Conservation (phyloP, 495 filamentous ascomycete species). For the Daldinia concentrica region DNA sequence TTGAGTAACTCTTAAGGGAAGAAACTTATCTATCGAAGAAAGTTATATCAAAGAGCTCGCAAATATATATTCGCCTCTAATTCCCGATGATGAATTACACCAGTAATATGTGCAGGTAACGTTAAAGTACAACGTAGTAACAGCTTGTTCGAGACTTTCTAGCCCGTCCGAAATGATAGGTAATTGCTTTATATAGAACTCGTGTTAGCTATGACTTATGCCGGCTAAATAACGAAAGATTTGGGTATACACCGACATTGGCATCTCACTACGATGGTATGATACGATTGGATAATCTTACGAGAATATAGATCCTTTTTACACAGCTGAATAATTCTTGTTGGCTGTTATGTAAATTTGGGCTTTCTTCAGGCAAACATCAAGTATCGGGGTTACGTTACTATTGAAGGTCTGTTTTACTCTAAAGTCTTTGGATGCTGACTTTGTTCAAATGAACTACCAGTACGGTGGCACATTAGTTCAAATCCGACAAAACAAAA, state of each 20-base stretch:
- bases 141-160: conserved; percentile 5
- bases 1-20: background rate
- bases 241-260: background rate
- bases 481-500: no score
- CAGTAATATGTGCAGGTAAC: conserved; percentile 7
- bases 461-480: no score
- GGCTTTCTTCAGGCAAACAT: background rate
- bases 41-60: background rate
- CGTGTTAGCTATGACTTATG: conserved; percentile 12
- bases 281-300: background rate
- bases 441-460: background rate
- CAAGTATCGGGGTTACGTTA: background rate
- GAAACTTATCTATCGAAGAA: background rate
- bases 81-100: background rate
- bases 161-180: background rate
- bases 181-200: conserved; percentile 20
- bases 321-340: background rate
- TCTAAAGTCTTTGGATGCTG: background rate
- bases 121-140: conserved; percentile 19
- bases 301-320: background rate
- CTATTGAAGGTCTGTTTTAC: background rate
- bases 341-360: background rate
- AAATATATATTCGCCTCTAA: background rate
- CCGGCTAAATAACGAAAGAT: conserved; percentile 9
- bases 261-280: background rate